These are phyloP conservation scores for Phytophthora meadii DNA, from an alignment of 352 stramenopile species.

Conservation along the genomic window DNA sequence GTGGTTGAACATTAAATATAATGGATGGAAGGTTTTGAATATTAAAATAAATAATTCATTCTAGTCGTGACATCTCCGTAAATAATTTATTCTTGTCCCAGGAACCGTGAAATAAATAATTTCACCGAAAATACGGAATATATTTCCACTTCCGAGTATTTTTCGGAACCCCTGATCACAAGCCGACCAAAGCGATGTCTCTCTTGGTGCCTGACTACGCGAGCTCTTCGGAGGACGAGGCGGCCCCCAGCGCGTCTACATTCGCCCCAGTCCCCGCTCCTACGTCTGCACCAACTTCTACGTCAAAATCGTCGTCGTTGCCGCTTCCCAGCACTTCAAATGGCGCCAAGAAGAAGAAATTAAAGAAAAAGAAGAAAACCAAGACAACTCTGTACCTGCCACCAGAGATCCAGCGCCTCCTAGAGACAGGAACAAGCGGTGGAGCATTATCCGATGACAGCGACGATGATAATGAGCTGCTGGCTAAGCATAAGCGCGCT, in stretches of 20 bases:
- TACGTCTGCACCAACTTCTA: neutral
- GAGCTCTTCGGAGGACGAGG: conserved; percentile 64
- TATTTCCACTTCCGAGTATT: too few relatives aligned
- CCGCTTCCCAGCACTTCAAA: neutral
- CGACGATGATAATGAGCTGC: conserved; percentile 48
- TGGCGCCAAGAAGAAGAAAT: conserved; percentile 22
- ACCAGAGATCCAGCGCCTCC: conserved; percentile 61
- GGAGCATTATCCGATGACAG: conserved; percentile 39
- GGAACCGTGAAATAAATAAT: too few relatives aligned
- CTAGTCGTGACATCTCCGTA: too few relatives aligned
- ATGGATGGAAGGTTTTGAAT: too few relatives aligned
- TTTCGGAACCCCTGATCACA: too few relatives aligned
- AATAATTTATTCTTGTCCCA: too few relatives aligned
- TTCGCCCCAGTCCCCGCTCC: neutral
- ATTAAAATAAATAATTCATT: too few relatives aligned
- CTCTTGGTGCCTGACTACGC: conserved; percentile 63
- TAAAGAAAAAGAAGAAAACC: conserved; percentile 42
- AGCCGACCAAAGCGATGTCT: too few relatives aligned
- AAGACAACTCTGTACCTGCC: conserved; percentile 63
- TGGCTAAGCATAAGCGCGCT: conserved; percentile 60
- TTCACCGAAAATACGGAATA: too few relatives aligned
- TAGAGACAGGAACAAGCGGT: conserved; percentile 43
- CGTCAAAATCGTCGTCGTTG: neutral
- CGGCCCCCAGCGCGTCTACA: neutral
- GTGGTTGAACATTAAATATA: too few relatives aligned